These are phyloP conservation scores for Saccharomyces pastorianus DNA, from an alignment of 1,139 yeast genomes.

Conservation along the genomic window DNA sequence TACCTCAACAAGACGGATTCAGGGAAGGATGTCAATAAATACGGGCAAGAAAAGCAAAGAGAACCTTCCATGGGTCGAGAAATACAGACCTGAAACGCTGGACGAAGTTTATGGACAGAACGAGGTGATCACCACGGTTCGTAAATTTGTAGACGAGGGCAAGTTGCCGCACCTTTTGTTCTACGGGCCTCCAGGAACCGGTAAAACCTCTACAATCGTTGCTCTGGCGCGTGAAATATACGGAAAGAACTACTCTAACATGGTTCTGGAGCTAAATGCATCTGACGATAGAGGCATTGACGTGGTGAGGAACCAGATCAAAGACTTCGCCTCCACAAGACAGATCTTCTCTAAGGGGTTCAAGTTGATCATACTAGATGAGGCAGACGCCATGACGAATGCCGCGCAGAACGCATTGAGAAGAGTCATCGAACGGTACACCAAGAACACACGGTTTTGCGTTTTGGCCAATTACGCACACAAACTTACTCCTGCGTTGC, in stretches of 20 bases:
- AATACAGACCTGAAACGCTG: conserved; percentile 77
- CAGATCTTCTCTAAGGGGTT: conserved; percentile 79
- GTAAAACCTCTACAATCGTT: conserved; percentile 87
- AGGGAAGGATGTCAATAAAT: background rate
- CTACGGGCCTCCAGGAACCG: conserved; percentile 98
- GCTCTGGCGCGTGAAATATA: conserved; percentile 90
- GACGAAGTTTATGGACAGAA: conserved; percentile 90
- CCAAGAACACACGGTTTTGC: conserved; percentile 92
- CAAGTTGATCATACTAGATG: conserved; percentile 87
- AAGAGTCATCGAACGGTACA: conserved; percentile 85
- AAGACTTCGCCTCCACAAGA: conserved; percentile 87
- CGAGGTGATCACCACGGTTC: conserved; percentile 76
- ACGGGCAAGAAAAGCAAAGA: conserved; percentile 21
- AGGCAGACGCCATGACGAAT: conserved; percentile 97
- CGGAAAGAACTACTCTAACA: conserved; percentile 72
- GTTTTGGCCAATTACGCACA: conserved; percentile 94
- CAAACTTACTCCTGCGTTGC: conserved; percentile 86
- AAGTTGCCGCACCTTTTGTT: conserved; percentile 81
- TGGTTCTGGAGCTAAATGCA: conserved; percentile 92
- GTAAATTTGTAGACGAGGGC: conserved; percentile 76
- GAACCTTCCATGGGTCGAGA: conserved; percentile 74
- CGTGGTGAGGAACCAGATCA: conserved; percentile 85
- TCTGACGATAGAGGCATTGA: conserved; percentile 96
- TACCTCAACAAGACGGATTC: no score
- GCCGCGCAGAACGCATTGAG: conserved; percentile 94